Evolutionary conservation across 805 yeast genomes (phyloP), one percentile per base, ranked within the genome.

Genomic region (Wickerhamomyces rabaulensis): DNA sequence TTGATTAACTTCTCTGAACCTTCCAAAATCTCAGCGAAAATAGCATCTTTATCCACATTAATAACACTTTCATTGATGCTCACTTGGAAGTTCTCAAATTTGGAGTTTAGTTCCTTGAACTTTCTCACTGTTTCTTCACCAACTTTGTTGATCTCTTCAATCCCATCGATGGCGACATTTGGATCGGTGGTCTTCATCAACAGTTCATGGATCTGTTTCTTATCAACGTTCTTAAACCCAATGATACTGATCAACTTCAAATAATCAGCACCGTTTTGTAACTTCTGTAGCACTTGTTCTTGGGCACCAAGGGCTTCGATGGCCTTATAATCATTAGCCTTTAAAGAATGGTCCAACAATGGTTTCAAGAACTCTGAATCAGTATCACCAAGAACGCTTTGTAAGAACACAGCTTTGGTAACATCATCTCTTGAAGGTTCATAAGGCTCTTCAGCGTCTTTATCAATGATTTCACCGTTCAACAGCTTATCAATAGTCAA

Each of bases 391-490:
- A 35, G 21, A 3, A 17, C 7, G 15, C 35, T 31, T 35, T 17
- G 15, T 13, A 35, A 12, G 21, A 35, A 17, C 3, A 35, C 39
- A 17, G 39, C 39, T 19, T 19, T 35, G 12, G 17, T 7, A 17
- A 35, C 6, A 15, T 19, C 17, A 35, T 19, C 13, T 19, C 22
- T 17, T 7, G 39, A 35, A 17, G 57, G 54, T 48, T 74, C 73
- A 49, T 63, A 75, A 41, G 69, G 64, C 39, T 66, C 22, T 6
- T 19, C 39, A 64, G 42, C 71, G 53, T 9, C 70, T 65, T 9
- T 52, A 49, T 9, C 64, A 58, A 10, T 70, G 51, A 40, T 68
- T 60, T 29, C 55, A 52, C 12, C 52, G 10, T 1, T 56, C 42
- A 39, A 70, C 74, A 20, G 55, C 57, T 3, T 55, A 53, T 47